A percentile compares a stretch with the other conserved stretches of the same genome.
Evolutionary conservation across 2,329 filamentous ascomycete genomes (phyloP).

Genomic region (Diaporthe capsici): DNA sequence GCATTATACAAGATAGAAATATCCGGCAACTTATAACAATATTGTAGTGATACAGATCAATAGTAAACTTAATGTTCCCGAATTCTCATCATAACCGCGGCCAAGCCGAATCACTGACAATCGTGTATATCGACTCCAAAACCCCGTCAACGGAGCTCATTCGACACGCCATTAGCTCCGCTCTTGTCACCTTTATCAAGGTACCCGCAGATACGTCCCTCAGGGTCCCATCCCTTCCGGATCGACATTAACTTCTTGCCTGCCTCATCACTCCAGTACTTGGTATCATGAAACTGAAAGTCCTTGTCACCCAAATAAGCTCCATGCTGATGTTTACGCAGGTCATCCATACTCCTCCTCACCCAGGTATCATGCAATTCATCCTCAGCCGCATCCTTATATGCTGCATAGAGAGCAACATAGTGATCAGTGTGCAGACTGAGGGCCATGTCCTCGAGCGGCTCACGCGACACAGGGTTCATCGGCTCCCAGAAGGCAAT

Average conservation of each 20-base stretch:
- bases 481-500: slow-evolving; percentile 15
- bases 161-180: not conserved
- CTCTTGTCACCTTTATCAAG: not conserved
- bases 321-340: not conserved
- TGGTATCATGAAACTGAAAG: not conserved
- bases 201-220: slow-evolving; percentile 12
- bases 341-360: not conserved
- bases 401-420: not conserved
- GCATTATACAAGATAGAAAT: too few species aligned
- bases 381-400: not conserved
- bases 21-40: too few species aligned
- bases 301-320: not conserved
- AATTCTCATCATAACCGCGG: too few species aligned
- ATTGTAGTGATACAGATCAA: not conserved
- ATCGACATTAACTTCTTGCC: slow-evolving; percentile 1
- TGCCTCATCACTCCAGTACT: slow-evolving; percentile 1
- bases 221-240: not conserved
- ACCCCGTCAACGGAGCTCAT: not conserved
- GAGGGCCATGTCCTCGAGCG: not conserved
- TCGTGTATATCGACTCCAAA: not conserved
- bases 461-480: slow-evolving; percentile 4
- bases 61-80: not conserved
- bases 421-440: slow-evolving; percentile 22
- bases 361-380: slow-evolving; percentile 5
- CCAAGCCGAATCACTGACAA: not conserved